Evolutionary conservation across 1,139 yeast genomes (phyloP).

Genomic region (Yamadazyma mexicana): DNA sequence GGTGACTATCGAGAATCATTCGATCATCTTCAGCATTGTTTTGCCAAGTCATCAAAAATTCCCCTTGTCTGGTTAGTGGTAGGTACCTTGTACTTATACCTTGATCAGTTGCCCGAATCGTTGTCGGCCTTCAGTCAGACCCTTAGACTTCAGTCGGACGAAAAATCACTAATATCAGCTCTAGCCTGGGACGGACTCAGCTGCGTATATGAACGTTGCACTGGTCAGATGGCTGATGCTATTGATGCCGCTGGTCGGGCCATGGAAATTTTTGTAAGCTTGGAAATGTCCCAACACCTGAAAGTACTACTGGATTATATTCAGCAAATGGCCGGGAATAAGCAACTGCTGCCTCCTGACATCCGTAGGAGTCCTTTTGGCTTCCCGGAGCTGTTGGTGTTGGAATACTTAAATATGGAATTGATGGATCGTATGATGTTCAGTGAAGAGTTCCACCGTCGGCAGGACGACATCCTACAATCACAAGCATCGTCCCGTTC

Average conservation of each 20-base stretch:
- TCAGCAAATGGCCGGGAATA: neutral
- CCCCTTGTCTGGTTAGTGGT: conserved; percentile 68
- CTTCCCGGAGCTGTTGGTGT: conserved; percentile 5
- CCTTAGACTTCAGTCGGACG: conserved; percentile 51
- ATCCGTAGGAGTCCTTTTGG: conserved; percentile 5
- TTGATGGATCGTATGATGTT: conserved; percentile 6
- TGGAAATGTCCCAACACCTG: conserved; percentile 1
- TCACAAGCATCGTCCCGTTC: too few species aligned
- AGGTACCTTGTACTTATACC: conserved; percentile 57
- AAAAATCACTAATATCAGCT: conserved; percentile 51
- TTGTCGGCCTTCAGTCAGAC: conserved; percentile 70
- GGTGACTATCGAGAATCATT: conserved; percentile 55
- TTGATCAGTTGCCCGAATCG: conserved; percentile 64
- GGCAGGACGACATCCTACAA: neutral
- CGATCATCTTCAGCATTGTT: conserved; percentile 57
- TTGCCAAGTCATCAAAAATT: conserved; percentile 52
- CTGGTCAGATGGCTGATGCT: conserved; percentile 59
- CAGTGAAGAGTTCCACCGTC: conserved; percentile 1
- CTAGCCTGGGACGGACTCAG: conserved; percentile 67
- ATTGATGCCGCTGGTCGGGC: conserved; percentile 59
- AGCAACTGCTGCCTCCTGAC: neutral
- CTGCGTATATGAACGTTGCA: conserved; percentile 65
- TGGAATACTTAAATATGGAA: conserved; percentile 6
- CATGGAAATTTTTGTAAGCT: conserved; percentile 43
- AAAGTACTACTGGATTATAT: neutral